Evolutionary conservation across 2,329 filamentous ascomycete species (phyloP).

Genomic region (Aspergillus sp.): DNA sequence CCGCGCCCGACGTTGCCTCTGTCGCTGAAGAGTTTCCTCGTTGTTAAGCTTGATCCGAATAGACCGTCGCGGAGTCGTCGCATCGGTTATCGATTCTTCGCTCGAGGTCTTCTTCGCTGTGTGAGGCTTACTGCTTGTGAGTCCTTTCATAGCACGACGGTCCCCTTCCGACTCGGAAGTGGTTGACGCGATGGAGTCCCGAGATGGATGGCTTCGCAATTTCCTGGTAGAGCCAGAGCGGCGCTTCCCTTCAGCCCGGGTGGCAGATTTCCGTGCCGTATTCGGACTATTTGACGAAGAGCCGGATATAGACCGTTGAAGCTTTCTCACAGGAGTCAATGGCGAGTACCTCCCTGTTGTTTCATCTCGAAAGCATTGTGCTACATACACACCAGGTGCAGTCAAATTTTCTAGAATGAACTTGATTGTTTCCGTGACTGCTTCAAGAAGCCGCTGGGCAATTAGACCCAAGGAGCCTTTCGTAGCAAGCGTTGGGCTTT

Average conservation of each 20-base stretch:
- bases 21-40: constrained; percentile 72
- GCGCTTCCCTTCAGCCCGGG: constrained; percentile 27
- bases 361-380: constrained; percentile 80
- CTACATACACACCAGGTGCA: constrained; percentile 77
- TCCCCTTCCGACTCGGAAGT: constrained; percentile 58
- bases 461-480: constrained; percentile 50
- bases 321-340: constrained; percentile 68
- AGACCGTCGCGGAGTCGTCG: constrained; percentile 70
- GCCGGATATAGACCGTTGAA: constrained; percentile 43
- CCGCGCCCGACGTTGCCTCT: constrained; percentile 47
- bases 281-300: constrained; percentile 19
- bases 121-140: constrained; percentile 25
- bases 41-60: constrained; percentile 89
- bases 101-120: constrained; percentile 28
- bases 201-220: constrained; percentile 33
- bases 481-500: constrained; percentile 36
- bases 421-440: constrained; percentile 72
- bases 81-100: constrained; percentile 50
- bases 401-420: constrained; percentile 77
- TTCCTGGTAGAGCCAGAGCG: constrained; percentile 33
- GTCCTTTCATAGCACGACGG: constrained; percentile 23
- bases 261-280: constrained; percentile 23
- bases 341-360: constrained; percentile 74
- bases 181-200: constrained; percentile 49
- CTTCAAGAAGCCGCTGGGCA: constrained; percentile 68